A percentile compares a stretch with the other conserved stretches of the same genome.
These are phyloP conservation scores for Xylaria venustula DNA, from an alignment of 495 filamentous ascomycete species.

Conservation along the genomic window DNA sequence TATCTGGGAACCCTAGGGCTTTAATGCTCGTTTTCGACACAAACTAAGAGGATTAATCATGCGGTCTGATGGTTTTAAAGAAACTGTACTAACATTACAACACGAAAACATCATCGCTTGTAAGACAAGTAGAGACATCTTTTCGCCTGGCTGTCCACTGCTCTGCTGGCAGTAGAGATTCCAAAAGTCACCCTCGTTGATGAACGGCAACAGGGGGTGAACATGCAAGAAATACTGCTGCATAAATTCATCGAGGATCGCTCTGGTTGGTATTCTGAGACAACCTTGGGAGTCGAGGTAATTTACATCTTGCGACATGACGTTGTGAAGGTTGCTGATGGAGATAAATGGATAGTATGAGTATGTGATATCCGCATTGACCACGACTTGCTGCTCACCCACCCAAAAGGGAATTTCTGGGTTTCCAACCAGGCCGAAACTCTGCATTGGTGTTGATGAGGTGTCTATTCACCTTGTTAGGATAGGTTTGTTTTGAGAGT, in stretches of 20 bases:
- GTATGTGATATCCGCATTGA: slow-evolving; percentile 33
- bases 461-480: slow-evolving; percentile 9
- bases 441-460: slow-evolving; percentile 22
- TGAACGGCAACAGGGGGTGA: slow-evolving; percentile 45
- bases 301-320: slow-evolving; percentile 44
- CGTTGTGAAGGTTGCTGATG: slow-evolving; percentile 29
- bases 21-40: slow-evolving; percentile 40
- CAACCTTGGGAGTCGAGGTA: slow-evolving; percentile 45
- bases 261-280: slow-evolving; percentile 39
- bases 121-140: slow-evolving; percentile 48
- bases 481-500: not conserved
- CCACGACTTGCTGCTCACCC: slow-evolving; percentile 20
- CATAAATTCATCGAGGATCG: slow-evolving; percentile 44
- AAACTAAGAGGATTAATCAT: slow-evolving; percentile 29
- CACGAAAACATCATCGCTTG: slow-evolving; percentile 49
- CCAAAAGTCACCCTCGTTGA: slow-evolving; percentile 53
- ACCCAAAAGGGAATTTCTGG: slow-evolving; percentile 25
- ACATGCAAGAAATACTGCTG: slow-evolving; percentile 48
- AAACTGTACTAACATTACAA: slow-evolving; percentile 38
- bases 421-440: slow-evolving; percentile 22
- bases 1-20: slow-evolving; percentile 43
- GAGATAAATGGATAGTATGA: slow-evolving; percentile 42
- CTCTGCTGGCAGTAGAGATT: slow-evolving; percentile 31
- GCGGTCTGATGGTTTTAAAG: not conserved
- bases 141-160: slow-evolving; percentile 13